Base-by-base conservation (phyloP, 768 basidiomycete genomes). In the Pluteus cervinus region DNA sequence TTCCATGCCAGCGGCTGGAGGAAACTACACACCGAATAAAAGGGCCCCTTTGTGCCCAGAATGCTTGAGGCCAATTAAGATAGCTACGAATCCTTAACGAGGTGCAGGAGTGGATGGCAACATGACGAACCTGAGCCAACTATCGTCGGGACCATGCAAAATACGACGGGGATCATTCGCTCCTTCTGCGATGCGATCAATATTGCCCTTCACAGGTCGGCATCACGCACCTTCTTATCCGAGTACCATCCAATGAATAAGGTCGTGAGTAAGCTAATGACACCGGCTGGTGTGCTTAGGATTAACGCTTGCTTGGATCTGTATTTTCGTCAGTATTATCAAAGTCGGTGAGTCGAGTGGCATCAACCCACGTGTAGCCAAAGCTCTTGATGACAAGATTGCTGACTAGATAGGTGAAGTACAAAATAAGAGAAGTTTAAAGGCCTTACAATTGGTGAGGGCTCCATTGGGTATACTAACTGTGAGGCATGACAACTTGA, bases 381-480 rank as follows among this genome's bases (percentile, higher is more conserved):
- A 80, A 79, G 43, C 61, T 65, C 58, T 72, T 73, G 53, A 81
- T 74, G 40, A 81, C 72, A 7, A 77, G 54, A 47, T 79, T 81
- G 52, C 76, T 73, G 56, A 75, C 78, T 79, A 36, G 5, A 22
- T 17, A 14, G 4, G 15, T 11, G 23, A 21, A 2, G 38, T 20
- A 24, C 15, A 18, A 18, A 3, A n/a, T 32, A 20, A 22, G 7
- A 21, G 15, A 10, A 9, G 15, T 7, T 28, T 11, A 2, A 15
- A 11, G 9, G 7, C 58, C 72, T 43, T 42, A 79, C 78, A 80
- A 43, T 81, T 80, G 49, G 69, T 78, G 22, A 81, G 49, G 2
- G 53, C 79, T 14, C 80, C 79, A 47, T 79, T 81, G 0, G 80
- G 79, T 23, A 82, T 74, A 46, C 75, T 81, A 38, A 75, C 79